These are phyloP conservation scores for Musa troglodytarum DNA, from an alignment of 176 grass and related monocot genomes.

Conservation along the genomic window DNA sequence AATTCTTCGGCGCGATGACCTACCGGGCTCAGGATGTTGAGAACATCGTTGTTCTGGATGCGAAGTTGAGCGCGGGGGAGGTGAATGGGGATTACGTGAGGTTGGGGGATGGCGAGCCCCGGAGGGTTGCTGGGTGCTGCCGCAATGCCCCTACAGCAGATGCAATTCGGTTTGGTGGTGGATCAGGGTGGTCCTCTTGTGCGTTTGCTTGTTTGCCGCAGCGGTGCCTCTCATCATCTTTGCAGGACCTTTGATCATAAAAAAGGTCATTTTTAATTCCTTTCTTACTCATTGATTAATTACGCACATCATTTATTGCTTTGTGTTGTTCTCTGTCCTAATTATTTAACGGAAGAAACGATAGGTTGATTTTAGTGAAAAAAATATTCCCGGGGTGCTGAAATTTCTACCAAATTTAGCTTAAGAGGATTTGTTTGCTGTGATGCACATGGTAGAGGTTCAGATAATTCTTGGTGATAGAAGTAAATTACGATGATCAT, in stretches of 20 bases:
- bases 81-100: constrained; percentile 11
- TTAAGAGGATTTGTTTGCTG: no score
- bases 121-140: not conserved
- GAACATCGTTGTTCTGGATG: not conserved
- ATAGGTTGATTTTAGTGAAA: not conserved
- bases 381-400: not conserved
- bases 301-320: no score
- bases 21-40: not conserved
- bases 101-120: constrained; percentile 2
- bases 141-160: not conserved
- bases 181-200: constrained; percentile 8
- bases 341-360: not conserved
- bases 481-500: no score
- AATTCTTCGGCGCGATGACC: not conserved
- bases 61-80: not conserved
- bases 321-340: not conserved
- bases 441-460: no score
- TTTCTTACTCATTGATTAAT: not conserved
- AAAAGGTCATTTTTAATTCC: not conserved
- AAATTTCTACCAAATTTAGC: not conserved
- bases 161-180: constrained; percentile 7
- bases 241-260: constrained; percentile 7
- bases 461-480: no score
- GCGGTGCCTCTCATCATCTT: constrained; percentile 7
- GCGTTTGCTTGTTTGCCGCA: not conserved